Evolutionary conservation across 2,329 filamentous ascomycete genomes (phyloP).

Genomic region (Plectosphaerella plurivora): DNA sequence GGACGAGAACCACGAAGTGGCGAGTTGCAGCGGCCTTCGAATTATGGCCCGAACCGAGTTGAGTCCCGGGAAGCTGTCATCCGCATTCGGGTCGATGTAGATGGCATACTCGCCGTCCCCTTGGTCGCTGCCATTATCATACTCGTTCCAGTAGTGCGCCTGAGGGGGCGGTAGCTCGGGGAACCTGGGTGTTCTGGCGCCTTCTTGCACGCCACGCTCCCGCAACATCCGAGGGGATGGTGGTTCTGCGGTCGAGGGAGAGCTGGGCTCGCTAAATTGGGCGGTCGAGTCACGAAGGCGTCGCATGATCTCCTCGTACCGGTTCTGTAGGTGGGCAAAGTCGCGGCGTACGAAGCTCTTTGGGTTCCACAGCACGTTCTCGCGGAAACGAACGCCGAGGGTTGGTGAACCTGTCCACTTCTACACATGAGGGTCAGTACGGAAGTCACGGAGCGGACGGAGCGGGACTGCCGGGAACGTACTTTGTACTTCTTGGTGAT

Average conservation of each 20-base stretch:
- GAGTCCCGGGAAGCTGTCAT: slow-evolving; percentile 57
- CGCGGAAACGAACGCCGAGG: slow-evolving; percentile 61
- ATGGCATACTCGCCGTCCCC: slow-evolving; percentile 59
- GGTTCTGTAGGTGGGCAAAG: slow-evolving; percentile 46
- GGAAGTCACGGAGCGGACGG: slow-evolving; percentile 1
- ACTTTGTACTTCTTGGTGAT: slow-evolving; percentile 80
- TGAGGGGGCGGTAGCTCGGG: slow-evolving; percentile 18
- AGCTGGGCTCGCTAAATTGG: slow-evolving; percentile 31
- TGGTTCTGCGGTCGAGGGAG: slow-evolving; percentile 25
- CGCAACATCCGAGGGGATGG: slow-evolving; percentile 2
- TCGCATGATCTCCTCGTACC: slow-evolving; percentile 45
- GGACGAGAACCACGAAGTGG: slow-evolving; percentile 44
- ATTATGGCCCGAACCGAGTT: slow-evolving; percentile 52
- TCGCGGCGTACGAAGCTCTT: slow-evolving; percentile 70
- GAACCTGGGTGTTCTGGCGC: neutral
- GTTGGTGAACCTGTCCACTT: slow-evolving; percentile 77
- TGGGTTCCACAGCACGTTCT: slow-evolving; percentile 59
- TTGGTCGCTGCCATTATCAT: slow-evolving; percentile 73
- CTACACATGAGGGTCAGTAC: slow-evolving; percentile 27
- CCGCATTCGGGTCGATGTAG: slow-evolving; percentile 67
- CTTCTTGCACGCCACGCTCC: neutral
- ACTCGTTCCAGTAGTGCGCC: slow-evolving; percentile 76
- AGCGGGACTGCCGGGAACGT: slow-evolving; percentile 13
- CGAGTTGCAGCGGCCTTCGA: slow-evolving; percentile 43
- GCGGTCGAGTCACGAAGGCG: slow-evolving; percentile 43